Evolutionary conservation across 495 filamentous ascomycete genomes (phyloP).

Genomic region (Aspergillus coremiiformis): DNA sequence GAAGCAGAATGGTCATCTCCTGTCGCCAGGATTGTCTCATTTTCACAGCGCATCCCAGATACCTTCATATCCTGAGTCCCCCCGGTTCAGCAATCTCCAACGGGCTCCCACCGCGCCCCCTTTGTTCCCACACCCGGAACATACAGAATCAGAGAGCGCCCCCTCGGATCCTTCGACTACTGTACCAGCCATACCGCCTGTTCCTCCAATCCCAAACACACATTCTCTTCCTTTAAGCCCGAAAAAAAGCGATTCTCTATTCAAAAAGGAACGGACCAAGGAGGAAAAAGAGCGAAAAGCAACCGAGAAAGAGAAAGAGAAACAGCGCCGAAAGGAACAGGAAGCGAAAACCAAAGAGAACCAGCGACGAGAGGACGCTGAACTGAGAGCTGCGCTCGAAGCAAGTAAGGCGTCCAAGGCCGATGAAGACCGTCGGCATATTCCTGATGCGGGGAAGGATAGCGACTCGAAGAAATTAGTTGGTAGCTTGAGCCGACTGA

Average conservation of each 20-base stretch:
- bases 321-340: slow-evolving; percentile 57
- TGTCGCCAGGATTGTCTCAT: slow-evolving; percentile 28
- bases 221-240: slow-evolving; percentile 23
- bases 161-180: slow-evolving; percentile 8
- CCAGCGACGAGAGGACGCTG: slow-evolving; percentile 49
- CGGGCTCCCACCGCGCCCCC: slow-evolving; percentile 56
- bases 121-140: slow-evolving; percentile 31
- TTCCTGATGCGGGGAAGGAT: slow-evolving; percentile 23
- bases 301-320: slow-evolving; percentile 61
- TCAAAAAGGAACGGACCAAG: slow-evolving; percentile 40
- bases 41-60: slow-evolving; percentile 36
- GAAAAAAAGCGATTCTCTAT: slow-evolving; percentile 41
- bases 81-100: slow-evolving; percentile 47
- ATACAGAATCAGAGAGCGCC: slow-evolving; percentile 20
- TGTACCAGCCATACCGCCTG: slow-evolving; percentile 18
- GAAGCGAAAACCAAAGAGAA: slow-evolving; percentile 45
- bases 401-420: slow-evolving; percentile 45
- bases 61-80: slow-evolving; percentile 37
- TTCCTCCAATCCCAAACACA: slow-evolving; percentile 36
- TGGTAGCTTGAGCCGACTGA: slow-evolving; percentile 45
- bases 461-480: slow-evolving; percentile 32
- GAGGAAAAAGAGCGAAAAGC: slow-evolving; percentile 61
- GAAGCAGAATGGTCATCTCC: slow-evolving; percentile 36
- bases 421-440: slow-evolving; percentile 42
- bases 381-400: slow-evolving; percentile 51